Base-by-base conservation (phyloP, 2,329 filamentous ascomycete species). In the Dothiorella sarmentorum region DNA sequence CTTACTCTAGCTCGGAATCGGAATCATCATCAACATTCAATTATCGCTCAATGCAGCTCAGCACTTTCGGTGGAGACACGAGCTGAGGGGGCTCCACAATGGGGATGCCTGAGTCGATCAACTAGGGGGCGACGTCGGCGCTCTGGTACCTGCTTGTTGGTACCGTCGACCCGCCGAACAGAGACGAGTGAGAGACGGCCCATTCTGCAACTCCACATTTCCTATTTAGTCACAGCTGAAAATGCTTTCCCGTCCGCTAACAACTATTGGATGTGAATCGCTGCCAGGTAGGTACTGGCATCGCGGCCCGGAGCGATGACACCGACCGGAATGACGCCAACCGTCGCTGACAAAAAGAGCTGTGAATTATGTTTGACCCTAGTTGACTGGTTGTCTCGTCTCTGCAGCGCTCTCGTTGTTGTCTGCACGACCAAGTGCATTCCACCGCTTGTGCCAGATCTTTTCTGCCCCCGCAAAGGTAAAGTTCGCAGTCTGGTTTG, bases 31-130 rank as follows among this genome's bases (percentile, higher is more conserved):
- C 35, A n/a, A 9, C 26, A 27, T 33, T 37, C n/a, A 27, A 40
- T 29, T 37, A 4, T 29, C 49, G 49, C 17, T 40, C 33, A 29
- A 35, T n/a, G n/a, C n/a, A n/a, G n/a, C n/a, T n/a, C n/a, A n/a
- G n/a, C n/a, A n/a, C n/a, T n/a, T 35, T 31, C 17, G 49, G 49
- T 42, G 49, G 49, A 53, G 49, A 40, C 35, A 29, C 20, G 22
- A 24, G 31, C 24, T 7, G 31, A 31, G 29, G 29, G 29, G 24
- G 49, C 49, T 53, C 49, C 49, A 53, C 49, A 17, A 40, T 53
- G 49, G 35, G 49, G 35, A 53, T 40, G 49, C 49, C 35, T 40
- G 49, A 38, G 49, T 40, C 33, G 49, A 53, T 53, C 49, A 40
- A 20, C 22, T 29, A 40, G 49, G 33, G 13, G 49, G 49, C 49